Percentiles rank a stretch among this genome's conserved stretches.
Evolutionary conservation across 2,329 filamentous ascomycete species (phyloP).

Genomic region (Cryoendolithus antarcticus): DNA sequence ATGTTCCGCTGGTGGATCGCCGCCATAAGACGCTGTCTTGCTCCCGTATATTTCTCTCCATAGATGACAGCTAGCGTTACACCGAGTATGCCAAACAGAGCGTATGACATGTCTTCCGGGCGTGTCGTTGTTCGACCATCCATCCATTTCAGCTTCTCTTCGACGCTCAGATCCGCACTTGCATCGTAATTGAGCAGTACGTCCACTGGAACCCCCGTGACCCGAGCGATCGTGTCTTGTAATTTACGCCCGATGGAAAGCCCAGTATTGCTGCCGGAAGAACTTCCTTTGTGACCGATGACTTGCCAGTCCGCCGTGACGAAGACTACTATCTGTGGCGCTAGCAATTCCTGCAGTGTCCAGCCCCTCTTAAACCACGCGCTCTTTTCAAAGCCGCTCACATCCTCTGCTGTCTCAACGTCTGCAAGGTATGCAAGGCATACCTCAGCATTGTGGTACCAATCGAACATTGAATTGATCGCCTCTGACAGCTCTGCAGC

Average conservation of each 20-base stretch:
- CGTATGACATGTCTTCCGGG: constrained; percentile 9
- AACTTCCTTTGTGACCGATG: constrained; percentile 12
- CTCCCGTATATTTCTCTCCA: not conserved
- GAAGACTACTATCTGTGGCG: constrained; percentile 8
- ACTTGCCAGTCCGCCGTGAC: constrained; percentile 10
- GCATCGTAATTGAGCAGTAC: constrained; percentile 5
- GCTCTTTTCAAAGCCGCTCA: constrained; percentile 1
- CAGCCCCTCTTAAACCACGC: constrained; percentile 13
- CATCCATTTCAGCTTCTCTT: constrained; percentile 7
- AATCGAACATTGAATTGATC: constrained; percentile 13
- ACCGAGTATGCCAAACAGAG: constrained; percentile 6
- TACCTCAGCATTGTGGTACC: constrained; percentile 8
- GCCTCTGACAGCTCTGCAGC: constrained; percentile 11
- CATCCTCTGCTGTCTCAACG: constrained; percentile 1
- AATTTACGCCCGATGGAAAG: not conserved
- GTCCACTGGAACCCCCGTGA: constrained; percentile 6
- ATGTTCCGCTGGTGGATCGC: constrained; percentile 1
- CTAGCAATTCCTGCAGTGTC: constrained; percentile 16
- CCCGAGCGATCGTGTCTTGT: not conserved
- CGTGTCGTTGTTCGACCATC: constrained; percentile 6
- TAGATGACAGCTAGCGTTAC: not conserved
- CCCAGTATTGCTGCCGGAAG: not conserved
- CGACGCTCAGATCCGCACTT: constrained; percentile 2
- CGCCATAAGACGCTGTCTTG: constrained; percentile 6
- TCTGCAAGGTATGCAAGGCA: constrained; percentile 12